Percentiles rank a stretch among this genome's conserved stretches.
phyloP scores from a whole-genome alignment of 441 rosid species.

The Gossypium trilobum region DNA sequence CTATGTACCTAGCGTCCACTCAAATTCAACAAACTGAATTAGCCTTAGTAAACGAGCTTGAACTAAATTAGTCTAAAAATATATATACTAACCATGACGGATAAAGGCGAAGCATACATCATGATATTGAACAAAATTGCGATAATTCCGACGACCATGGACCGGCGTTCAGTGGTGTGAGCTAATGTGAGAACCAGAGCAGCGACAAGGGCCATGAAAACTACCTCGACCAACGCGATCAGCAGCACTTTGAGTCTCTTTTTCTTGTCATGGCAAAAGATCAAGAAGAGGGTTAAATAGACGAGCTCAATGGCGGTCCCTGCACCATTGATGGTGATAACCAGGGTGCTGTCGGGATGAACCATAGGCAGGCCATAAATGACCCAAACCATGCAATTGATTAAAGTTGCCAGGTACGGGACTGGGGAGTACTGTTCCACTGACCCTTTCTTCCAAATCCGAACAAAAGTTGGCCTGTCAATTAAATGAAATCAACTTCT shows the following conservation, averaged over 20 bases:
- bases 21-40: background rate
- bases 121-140: conserved; percentile 49
- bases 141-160: conserved; percentile 48
- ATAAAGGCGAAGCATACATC: conserved; percentile 85
- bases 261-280: conserved; percentile 34
- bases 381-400: conserved; percentile 77
- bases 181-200: conserved; percentile 34
- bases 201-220: conserved; percentile 28
- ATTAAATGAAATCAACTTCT: background rate
- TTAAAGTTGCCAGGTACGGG: conserved; percentile 70
- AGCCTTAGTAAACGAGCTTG: background rate
- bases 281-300: conserved; percentile 38
- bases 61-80: no score
- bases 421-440: conserved; percentile 71
- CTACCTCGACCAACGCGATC: conserved; percentile 28
- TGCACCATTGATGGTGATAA: conserved; percentile 59
- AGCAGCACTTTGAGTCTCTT: conserved; percentile 29
- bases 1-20: background rate
- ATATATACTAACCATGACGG: conserved; percentile 55
- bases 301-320: conserved; percentile 52
- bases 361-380: conserved; percentile 73
- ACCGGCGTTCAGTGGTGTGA: conserved; percentile 38
- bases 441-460: conserved; percentile 54
- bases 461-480: conserved; percentile 68
- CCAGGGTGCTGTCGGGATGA: conserved; percentile 58